phyloP scores from a whole-genome alignment of 1,284 basidiomycete genomes.

The Cystobasidium slooffiae region DNA sequence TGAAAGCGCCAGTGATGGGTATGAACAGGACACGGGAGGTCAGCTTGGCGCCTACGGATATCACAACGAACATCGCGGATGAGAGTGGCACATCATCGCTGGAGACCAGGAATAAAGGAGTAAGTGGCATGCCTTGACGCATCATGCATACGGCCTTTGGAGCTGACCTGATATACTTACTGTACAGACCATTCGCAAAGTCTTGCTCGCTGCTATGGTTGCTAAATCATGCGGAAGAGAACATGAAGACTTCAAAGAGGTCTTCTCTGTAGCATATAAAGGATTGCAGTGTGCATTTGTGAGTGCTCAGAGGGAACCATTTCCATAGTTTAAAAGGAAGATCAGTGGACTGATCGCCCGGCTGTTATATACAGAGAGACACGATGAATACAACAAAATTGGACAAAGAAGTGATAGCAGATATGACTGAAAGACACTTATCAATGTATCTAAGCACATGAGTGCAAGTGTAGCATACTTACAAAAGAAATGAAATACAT shows the following conservation, averaged over 20 bases:
- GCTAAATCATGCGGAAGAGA: conserved; percentile 13
- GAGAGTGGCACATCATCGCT: conserved; percentile 4
- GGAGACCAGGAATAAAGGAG: conserved; percentile 41
- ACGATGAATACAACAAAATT: conserved; percentile 13
- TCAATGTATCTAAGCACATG: conserved; percentile 24
- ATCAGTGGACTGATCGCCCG: no score
- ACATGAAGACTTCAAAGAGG: conserved; percentile 40
- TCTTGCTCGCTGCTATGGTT: conserved; percentile 29
- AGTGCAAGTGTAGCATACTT: conserved; percentile 12
- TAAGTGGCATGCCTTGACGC: not conserved
- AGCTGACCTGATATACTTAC: not conserved
- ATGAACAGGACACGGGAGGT: conserved; percentile 4
- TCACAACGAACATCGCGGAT: conserved; percentile 9
- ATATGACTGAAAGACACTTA: conserved; percentile 3
- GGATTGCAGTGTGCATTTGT: conserved; percentile 40
- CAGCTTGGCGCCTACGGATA: conserved; percentile 38
- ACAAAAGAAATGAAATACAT: not conserved
- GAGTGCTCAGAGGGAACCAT: not conserved
- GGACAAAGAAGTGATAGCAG: conserved; percentile 15
- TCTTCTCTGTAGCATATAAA: conserved; percentile 38
- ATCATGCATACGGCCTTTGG: no score
- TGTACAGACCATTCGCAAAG: conserved; percentile 33
- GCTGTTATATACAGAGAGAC: not conserved
- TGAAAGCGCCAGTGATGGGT: not conserved
- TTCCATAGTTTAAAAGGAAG: no score